Evolutionary conservation across 371 early-diverging fungal species (phyloP), one percentile per base, ranked within the genome.

Genomic region (Umbelopsis sp.): DNA sequence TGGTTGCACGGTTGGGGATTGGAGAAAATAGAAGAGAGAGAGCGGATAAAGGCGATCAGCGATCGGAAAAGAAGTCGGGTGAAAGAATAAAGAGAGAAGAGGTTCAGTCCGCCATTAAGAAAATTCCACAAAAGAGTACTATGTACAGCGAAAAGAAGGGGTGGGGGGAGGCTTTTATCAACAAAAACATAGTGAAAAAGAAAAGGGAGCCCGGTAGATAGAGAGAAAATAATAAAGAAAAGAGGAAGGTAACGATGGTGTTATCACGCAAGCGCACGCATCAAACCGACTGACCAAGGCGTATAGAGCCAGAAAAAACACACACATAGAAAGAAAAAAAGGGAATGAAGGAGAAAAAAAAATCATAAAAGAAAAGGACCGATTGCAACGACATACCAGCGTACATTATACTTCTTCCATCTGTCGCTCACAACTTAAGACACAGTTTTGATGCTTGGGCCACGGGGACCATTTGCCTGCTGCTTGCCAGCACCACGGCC

Each of bases 91-190:
- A 57, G 14, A 57, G 18, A 48, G 20, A 48, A 20, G 16, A 7
- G 48, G 20, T 48, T 48, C 48, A 48, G 48, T 48, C 48, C 48
- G 48, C 48, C 48, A 48, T 48, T 48, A 48, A 48, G 48, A 48
- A 48, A 48, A 48, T 41, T 48, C 48, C 48, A 48, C 57, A 57
- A 29, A 51, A 57, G 57, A 57, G 57, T 57, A 57, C 57, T 57
- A 57, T 57, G 57, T 57, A 57, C 57, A 57, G 57, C 57, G 57
- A 57, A 57, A 35, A 35, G 57, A 57, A 53, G 53, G 25, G 25
- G 14, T 12, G 35, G 18, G 35, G 16, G 29, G 35, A 57, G 14
- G 57, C 32, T 32, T 57, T 35, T 57, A 57, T 57, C 57, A 35
- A 57, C 35, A 29, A 29, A 35, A 51, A 14, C 29, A 57, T 11